Evolutionary conservation across 345 rosid species (phyloP), one percentile per base, ranked within the genome.

Genomic region (Pseudoturritis turrita): DNA sequence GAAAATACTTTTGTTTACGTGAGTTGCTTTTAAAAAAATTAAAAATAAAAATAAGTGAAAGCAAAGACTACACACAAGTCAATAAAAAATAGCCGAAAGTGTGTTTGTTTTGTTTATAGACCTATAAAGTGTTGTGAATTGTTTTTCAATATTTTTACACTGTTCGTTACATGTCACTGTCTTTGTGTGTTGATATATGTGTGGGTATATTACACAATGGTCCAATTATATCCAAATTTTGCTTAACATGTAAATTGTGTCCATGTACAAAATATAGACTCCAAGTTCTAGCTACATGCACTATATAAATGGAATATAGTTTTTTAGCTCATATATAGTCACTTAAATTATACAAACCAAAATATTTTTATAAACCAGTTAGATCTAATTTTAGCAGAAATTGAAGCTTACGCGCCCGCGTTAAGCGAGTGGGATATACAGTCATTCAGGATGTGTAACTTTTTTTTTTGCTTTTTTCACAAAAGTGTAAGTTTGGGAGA

Each of bases 31-130:
- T 6, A 2, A 13, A n/a, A n/a, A n/a, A n/a, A n/a, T n/a, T n/a
- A n/a, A n/a, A n/a, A n/a, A n/a, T n/a, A n/a, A n/a, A 58, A 44
- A 10, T 44, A 45, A 68, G 45, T 45, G 64, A 60, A 62, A 55
- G 28, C 62, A 68, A 75, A 19, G 56, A 68, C 41, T 61, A 44
- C 28, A 33, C 37, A 61, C 36, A 75, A 75, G 79, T 75, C 63
- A 61, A 61, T 75, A 60, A 10, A 61, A 68, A 35, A 68, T 53
- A 75, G 79, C 79, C 79, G 79, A 75, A 75, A 75, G 78, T 66
- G 31, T 31, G 45, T 55, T 56, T 68, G 65, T 55, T 45, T 70
- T 22, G 56, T 70, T 56, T 47, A 43, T 44, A 55, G 35, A 43
- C 17, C n/a, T n/a, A n/a, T 23, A 67, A 67, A 52, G 74, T 75